phyloP scores from a whole-genome alignment of 2,329 filamentous ascomycete species.

The Arachnomyces sp. region DNA sequence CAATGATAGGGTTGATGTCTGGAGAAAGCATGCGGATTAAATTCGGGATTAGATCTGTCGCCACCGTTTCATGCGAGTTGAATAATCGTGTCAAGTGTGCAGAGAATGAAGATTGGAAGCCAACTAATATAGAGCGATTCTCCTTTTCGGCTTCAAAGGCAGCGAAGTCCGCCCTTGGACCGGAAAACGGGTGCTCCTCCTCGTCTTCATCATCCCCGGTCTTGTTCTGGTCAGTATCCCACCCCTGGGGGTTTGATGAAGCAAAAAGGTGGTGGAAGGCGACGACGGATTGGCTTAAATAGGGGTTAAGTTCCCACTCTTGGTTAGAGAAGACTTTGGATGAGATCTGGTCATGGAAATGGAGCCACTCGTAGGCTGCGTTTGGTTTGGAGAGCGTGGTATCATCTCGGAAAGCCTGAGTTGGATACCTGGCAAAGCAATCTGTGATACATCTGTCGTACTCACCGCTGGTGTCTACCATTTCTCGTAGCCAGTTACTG shows the following conservation, averaged over 20 bases:
- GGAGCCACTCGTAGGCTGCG: slow-evolving; percentile 83
- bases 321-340: slow-evolving; percentile 71
- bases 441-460: slow-evolving; percentile 57
- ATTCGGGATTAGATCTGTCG: slow-evolving; percentile 77
- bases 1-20: slow-evolving; percentile 81
- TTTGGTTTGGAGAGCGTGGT: slow-evolving; percentile 81
- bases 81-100: slow-evolving; percentile 67
- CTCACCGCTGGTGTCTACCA: slow-evolving; percentile 55
- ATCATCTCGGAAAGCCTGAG: slow-evolving; percentile 87
- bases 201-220: slow-evolving; percentile 38
- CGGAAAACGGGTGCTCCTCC: slow-evolving; percentile 65
- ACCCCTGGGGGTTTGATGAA: slow-evolving; percentile 49
- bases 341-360: slow-evolving; percentile 82
- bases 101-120: slow-evolving; percentile 63
- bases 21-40: slow-evolving; percentile 76
- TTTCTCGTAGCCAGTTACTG: slow-evolving; percentile 51
- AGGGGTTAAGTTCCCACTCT: slow-evolving; percentile 85
- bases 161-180: slow-evolving; percentile 70
- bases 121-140: slow-evolving; percentile 64
- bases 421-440: slow-evolving; percentile 78
- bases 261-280: slow-evolving; percentile 91
- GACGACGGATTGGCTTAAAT: slow-evolving; percentile 76
- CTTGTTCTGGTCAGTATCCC: slow-evolving; percentile 38
- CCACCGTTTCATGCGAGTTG: slow-evolving; percentile 66
- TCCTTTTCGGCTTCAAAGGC: slow-evolving; percentile 74